Percentiles rank a stretch among this genome's conserved stretches.
phyloP scores from a whole-genome alignment of 2,329 filamentous ascomycete species.

The Pseudogymnoascus sp. region DNA sequence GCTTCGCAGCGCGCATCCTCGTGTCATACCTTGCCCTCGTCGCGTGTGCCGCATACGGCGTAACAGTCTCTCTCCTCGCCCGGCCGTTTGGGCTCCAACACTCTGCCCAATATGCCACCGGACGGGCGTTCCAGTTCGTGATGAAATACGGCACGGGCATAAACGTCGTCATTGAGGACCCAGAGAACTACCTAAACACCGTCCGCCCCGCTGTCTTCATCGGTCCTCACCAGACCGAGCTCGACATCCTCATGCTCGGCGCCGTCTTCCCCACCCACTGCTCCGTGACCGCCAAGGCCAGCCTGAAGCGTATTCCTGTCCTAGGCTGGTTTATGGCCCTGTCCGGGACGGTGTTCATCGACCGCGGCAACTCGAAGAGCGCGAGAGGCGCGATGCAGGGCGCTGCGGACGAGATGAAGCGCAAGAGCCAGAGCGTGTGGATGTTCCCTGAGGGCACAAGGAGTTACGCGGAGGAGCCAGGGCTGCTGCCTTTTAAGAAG shows the following conservation, averaged over 20 bases:
- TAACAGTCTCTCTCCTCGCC: conserved; percentile 63
- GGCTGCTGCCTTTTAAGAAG: conserved; percentile 94
- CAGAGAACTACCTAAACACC: conserved; percentile 44
- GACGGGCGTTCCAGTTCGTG: conserved; percentile 66
- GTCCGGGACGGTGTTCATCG: conserved; percentile 88
- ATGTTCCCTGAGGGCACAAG: conserved; percentile 91
- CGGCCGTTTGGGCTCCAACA: conserved; percentile 63
- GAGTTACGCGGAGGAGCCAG: conserved; percentile 75
- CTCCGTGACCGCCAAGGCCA: conserved; percentile 86
- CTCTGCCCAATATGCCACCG: conserved; percentile 79
- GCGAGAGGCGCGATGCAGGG: conserved; percentile 79
- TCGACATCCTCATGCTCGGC: conserved; percentile 89
- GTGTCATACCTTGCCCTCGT: conserved; percentile 57
- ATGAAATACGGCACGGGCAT: conserved; percentile 73
- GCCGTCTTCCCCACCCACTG: conserved; percentile 84
- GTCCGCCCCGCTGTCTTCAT: conserved; percentile 81
- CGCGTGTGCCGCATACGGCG: conserved; percentile 62
- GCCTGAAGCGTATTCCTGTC: conserved; percentile 69
- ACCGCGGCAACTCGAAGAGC: conserved; percentile 74
- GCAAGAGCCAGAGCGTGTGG: conserved; percentile 66
- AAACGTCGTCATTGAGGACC: conserved; percentile 66
- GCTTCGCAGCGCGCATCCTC: conserved; percentile 62
- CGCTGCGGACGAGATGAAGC: conserved; percentile 71
- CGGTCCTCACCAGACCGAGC: conserved; percentile 91
- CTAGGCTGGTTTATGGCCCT: conserved; percentile 92